A percentile compares a stretch with the other conserved stretches of the same genome.
phyloP scores from a whole-genome alignment of 176 grass and related monocot genomes.

The Ampelocalamus luodianensis region DNA sequence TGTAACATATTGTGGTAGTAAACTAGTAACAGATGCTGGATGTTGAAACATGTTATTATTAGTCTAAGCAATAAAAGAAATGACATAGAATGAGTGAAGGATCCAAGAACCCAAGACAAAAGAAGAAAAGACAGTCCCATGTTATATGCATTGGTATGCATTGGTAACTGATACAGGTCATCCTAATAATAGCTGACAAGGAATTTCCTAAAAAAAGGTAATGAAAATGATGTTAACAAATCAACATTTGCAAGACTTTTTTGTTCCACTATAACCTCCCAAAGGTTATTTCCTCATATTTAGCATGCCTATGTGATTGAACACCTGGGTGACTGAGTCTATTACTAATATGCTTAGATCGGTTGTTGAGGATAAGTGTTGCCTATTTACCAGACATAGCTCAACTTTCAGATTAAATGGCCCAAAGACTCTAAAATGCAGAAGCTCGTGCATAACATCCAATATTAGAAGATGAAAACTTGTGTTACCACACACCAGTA shows the following conservation, averaged over 20 bases:
- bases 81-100: not conserved
- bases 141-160: not conserved
- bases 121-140: not conserved
- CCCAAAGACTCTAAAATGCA: not conserved
- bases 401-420: not conserved
- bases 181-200: not conserved
- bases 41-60: constrained; percentile 18
- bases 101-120: not conserved
- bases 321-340: not conserved
- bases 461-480: constrained; percentile 14
- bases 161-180: not conserved
- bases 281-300: constrained; percentile 6
- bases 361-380: not conserved
- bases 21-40: constrained; percentile 2
- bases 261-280: constrained; percentile 7
- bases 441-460: constrained; percentile 3
- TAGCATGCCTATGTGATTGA: not conserved
- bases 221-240: not conserved
- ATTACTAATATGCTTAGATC: constrained; percentile 23
- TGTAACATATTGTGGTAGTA: not conserved
- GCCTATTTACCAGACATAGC: not conserved
- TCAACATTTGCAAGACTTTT: not conserved
- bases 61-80: constrained; percentile 18
- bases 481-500: not conserved
- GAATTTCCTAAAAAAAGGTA: not conserved